Base-by-base conservation (phyloP, 306 rosid genomes). In the Rosa lucieae region DNA sequence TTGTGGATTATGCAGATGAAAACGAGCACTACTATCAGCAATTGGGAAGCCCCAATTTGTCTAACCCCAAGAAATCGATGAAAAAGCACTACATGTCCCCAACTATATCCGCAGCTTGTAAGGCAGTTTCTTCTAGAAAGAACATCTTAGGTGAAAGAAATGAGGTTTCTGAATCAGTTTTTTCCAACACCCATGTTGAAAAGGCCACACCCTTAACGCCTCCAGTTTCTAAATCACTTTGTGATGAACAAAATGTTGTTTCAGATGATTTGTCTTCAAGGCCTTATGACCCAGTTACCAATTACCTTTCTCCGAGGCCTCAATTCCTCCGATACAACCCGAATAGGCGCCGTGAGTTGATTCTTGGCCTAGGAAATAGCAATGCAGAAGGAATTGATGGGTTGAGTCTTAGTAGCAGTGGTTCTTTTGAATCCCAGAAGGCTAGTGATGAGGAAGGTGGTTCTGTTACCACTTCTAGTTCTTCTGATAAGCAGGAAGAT, bases 221-320 rank as follows among this genome's bases (percentile, higher is more conserved):
- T 53, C 55, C 49, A 69, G 77, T 14, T 47, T 73, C 69, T 35
- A 73, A 66, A 49, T 58, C 17, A 49, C 46, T 67, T 10, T 73
- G 35, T 9, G 73, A 44, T 49, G 67, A 71, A 43, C 7, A 72
- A 43, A 67, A 58, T 59, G 80, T 37, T 59, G 26, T 52, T 55
- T 51, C 59, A 6, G 77, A 39, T 18, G 79, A 74, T 11, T 40
- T 52, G 12, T 67, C 75, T 67, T 63, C 51, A 32, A 59, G 35
- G 71, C 87, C 85, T 20, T 88, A 83, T 63, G 88, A 88, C 69
- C 89, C 89, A 2, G n/a, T 80, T 32, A 85, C 77, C 1, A 85
- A 85, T 71, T 88, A 73, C 51, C 84, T 81, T 43, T 83, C 91
- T 76, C 88, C 89, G 17, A 79, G 91, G 51, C 91, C 91, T 37